A percentile compares a stretch with the other conserved stretches of the same genome.
phyloP scores from a whole-genome alignment of 257 asterid species.

The Fraxinus anomala region DNA sequence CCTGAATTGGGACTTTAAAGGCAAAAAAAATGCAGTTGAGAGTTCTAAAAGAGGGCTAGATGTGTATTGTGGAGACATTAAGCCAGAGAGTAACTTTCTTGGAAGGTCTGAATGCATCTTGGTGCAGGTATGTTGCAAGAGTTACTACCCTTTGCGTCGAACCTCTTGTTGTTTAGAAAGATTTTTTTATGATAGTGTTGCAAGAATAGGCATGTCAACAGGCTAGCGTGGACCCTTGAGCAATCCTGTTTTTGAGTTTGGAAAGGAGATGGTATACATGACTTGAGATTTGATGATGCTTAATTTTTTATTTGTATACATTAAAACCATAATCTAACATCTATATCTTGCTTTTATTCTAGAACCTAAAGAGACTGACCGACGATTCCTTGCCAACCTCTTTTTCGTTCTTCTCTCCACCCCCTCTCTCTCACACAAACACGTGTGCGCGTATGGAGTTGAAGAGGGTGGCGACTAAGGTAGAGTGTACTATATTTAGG shows the following conservation, averaged over 20 bases:
- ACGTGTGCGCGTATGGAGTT: neutral
- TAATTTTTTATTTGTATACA: neutral
- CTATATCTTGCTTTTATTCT: neutral
- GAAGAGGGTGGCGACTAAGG: neutral
- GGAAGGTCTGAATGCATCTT: constrained; percentile 69
- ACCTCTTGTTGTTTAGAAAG: neutral
- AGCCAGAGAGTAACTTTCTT: constrained; percentile 47
- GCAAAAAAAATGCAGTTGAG: constrained; percentile 41
- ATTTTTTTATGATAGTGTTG: neutral
- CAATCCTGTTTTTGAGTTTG: neutral
- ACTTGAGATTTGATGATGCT: neutral
- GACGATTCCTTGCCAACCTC: neutral
- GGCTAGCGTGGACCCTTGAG: neutral
- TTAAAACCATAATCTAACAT: neutral
- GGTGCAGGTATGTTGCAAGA: constrained; percentile 66
- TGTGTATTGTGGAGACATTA: constrained; percentile 50
- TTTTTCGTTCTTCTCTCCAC: neutral
- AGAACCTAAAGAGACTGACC: neutral
- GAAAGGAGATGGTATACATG: neutral
- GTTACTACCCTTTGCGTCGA: constrained; percentile 5
- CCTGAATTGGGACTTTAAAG: constrained; percentile 87
- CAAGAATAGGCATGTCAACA: neutral
- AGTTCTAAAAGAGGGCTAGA: constrained; percentile 56
- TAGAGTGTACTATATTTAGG: neutral
- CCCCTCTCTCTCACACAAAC: neutral